Conservation (phyloP, 1,284 basidiomycete species). For the Cerrena zonata region DNA sequence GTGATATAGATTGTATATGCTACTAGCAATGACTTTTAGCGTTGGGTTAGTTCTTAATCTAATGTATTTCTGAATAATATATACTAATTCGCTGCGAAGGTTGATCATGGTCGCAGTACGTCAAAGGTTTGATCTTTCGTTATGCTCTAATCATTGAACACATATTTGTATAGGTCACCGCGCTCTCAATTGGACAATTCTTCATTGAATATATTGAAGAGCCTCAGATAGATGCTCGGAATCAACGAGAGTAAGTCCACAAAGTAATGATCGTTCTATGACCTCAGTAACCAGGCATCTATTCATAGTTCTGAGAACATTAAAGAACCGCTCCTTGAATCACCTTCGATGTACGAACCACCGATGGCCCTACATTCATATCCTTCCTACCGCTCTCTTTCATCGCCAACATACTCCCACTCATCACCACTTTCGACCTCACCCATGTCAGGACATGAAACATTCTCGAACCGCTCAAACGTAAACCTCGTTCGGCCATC, state of each 20-base stretch:
- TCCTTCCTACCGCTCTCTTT: slow-evolving; percentile 8
- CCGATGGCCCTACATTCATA: slow-evolving; percentile 11
- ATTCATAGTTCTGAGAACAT: slow-evolving; percentile 22
- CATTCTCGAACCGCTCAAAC: not conserved
- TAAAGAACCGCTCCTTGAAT: slow-evolving; percentile 34
- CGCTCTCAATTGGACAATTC: slow-evolving; percentile 51
- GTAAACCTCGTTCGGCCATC: not conserved
- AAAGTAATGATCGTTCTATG: not conserved
- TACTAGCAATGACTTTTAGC: slow-evolving; percentile 64
- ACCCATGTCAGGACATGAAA: not conserved
- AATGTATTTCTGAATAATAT: not conserved
- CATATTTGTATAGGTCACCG: slow-evolving; percentile 38
- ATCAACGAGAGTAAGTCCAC: slow-evolving; percentile 19
- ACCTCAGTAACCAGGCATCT: not conserved
- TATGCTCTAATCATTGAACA: not conserved
- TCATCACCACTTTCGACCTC: slow-evolving; percentile 8
- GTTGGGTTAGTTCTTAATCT: slow-evolving; percentile 45
- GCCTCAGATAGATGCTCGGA: slow-evolving; percentile 7
- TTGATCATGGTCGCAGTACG: slow-evolving; percentile 52
- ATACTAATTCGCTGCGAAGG: slow-evolving; percentile 26
- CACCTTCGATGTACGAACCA: slow-evolving; percentile 17
- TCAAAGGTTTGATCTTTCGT: not conserved
- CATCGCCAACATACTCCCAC: slow-evolving; percentile 11
- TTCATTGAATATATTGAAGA: slow-evolving; percentile 43
- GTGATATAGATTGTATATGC: slow-evolving; percentile 55